Evolutionary conservation across 2,329 filamentous ascomycete genomes (phyloP), one percentile per base, ranked within the genome.

Genomic region (Fusarium bulbicola): DNA sequence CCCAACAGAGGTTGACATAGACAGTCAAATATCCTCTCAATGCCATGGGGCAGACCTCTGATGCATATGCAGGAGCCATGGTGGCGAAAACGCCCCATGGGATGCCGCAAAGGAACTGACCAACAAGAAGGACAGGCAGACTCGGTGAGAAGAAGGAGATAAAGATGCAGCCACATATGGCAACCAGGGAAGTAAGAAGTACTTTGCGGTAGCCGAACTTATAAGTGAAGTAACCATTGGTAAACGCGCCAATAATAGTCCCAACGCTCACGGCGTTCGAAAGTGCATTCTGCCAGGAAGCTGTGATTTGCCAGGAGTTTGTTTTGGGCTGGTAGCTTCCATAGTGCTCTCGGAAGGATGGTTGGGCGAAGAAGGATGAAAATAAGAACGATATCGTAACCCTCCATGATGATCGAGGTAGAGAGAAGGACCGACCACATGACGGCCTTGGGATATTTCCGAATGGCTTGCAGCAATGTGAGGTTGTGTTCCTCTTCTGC

Each of bases 61-160:
- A 81, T 20, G 84, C 84, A 66, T 86, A 86, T 3, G 85, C 80
- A 0, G 84, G 84, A 1, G 79, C 81, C 8, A 81, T 82, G 8
- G 82, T 84, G 21, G 82, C 81, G 62, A 86, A 87, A 16, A 85
- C 79, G 8, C 85, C 84, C 76, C 82, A 83, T 2, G 82, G 79
- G 2, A 86, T 72, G n/a, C 81, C 82, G 37, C 83, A 86, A 5
- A 89, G 77, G 56, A 88, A 78, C 65, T 87, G 81, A 8, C 85
- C 85, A 12, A 84, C 81, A 6, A 87, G 77, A 18, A 87, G 79
- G 6, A 84, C 81, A 5, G 80, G 74, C 9, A 85, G 77, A 12
- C 79, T 80, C 6, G 79, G 74, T 8, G 80, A 79, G 54, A 80
- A 81, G 71, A 81, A 81, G 7, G 78, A 77, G 24, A 81, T 77